These are phyloP conservation scores for Piloderma croceum DNA, from an alignment of 768 basidiomycete genomes.

Conservation along the genomic window DNA sequence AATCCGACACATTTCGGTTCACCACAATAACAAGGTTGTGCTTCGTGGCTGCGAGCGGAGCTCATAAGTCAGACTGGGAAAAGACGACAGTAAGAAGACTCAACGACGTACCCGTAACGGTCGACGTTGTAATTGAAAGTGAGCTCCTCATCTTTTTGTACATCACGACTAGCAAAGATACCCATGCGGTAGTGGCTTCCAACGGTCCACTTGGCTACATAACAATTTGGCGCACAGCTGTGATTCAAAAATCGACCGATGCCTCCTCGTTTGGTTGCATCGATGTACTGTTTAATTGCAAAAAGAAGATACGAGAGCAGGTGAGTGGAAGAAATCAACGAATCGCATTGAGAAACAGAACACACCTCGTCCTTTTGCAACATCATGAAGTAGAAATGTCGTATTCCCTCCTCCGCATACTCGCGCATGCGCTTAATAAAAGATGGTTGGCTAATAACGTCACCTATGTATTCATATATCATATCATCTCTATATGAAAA, in stretches of 20 bases:
- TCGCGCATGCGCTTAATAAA: slow-evolving; percentile 93
- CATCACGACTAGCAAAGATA: slow-evolving; percentile 85
- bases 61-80: not conserved
- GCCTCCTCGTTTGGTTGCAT: slow-evolving; percentile 94
- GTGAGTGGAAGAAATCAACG: not conserved
- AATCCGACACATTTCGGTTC: slow-evolving; percentile 93
- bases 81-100: not conserved
- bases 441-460: slow-evolving; percentile 81
- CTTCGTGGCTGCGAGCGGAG: slow-evolving; percentile 73
- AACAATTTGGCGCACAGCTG: slow-evolving; percentile 95
- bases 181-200: slow-evolving; percentile 91
- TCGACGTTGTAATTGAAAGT: slow-evolving; percentile 99
- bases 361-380: slow-evolving; percentile 93
- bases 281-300: slow-evolving; percentile 66
- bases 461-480: slow-evolving; percentile 97
- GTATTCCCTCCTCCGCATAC: slow-evolving; percentile 88
- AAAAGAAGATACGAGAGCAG: not conserved
- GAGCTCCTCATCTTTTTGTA: slow-evolving; percentile 78
- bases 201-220: slow-evolving; percentile 97
- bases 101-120: slow-evolving; percentile 79
- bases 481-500: slow-evolving; percentile 64
- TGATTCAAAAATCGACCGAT: slow-evolving; percentile 98
- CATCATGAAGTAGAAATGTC: slow-evolving; percentile 99
- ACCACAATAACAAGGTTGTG: slow-evolving; percentile 92
- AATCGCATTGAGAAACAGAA: slow-evolving; percentile 8